A percentile compares a stretch with the other conserved stretches of the same genome.
phyloP scores from a whole-genome alignment of 495 filamentous ascomycete genomes.

The Halenospora varia region DNA sequence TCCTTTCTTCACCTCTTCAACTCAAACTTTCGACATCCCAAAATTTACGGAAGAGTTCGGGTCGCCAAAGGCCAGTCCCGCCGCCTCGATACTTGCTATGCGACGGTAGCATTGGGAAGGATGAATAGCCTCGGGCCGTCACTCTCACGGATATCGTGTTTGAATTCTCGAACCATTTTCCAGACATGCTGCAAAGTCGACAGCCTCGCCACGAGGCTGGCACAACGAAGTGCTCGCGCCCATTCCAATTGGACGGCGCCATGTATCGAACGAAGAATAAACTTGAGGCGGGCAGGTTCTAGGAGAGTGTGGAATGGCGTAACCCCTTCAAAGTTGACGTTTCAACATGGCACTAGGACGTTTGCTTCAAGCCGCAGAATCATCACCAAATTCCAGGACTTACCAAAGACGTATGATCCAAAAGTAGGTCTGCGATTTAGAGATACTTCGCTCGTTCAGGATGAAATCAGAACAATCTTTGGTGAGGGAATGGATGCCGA shows the following conservation, averaged over 20 bases:
- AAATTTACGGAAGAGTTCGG: not conserved
- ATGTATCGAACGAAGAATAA: not conserved
- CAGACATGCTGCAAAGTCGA: conserved; percentile 19
- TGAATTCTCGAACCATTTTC: conserved; percentile 13
- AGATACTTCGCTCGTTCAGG: conserved; percentile 39
- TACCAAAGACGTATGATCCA: conserved; percentile 45
- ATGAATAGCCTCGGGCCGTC: conserved; percentile 24
- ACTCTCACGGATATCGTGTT: conserved; percentile 16
- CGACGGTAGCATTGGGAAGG: conserved; percentile 6
- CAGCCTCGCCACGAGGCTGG: conserved; percentile 17
- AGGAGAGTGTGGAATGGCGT: not conserved
- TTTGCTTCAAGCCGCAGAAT: conserved; percentile 13
- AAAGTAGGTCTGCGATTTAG: conserved; percentile 43
- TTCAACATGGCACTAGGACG: conserved; percentile 2
- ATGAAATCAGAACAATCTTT: conserved; percentile 62
- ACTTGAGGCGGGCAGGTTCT: not conserved
- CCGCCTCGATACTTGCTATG: conserved; percentile 16
- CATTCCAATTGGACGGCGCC: conserved; percentile 9
- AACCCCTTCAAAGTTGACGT: not conserved
- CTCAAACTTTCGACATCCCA: not conserved
- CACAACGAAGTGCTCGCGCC: conserved; percentile 5
- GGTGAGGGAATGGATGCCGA: conserved; percentile 42
- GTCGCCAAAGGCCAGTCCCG: too few relatives aligned
- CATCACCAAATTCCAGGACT: conserved; percentile 33
- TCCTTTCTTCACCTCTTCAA: not conserved